Evolutionary conservation across 495 filamentous ascomycete genomes (phyloP), one percentile per base, ranked within the genome.

Genomic region (Extremus antarcticus): DNA sequence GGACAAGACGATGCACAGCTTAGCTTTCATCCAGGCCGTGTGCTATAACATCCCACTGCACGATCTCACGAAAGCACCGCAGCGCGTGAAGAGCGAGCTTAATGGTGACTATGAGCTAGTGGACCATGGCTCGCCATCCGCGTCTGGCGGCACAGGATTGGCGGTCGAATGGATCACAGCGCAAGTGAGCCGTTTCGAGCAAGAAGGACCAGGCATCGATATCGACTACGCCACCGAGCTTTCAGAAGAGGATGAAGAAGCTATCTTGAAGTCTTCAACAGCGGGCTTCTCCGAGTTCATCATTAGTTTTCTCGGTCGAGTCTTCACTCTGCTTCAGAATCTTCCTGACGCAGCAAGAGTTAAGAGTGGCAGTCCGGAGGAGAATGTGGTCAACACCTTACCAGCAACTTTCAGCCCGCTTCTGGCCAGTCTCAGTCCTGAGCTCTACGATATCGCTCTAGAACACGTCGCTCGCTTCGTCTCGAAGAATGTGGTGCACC

Each of bases 301-400:
- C 22, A 76, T 90, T 49, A 83, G 89, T 8, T 84, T 99, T 61
- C 73, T 97, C 10, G 94, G 91, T 16, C 87, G 90, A 59, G 87
- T 99, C 8, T 99, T 99, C 68, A 94, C 89, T 1, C 76, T 99
- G 9, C 66, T 99, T 25, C 90, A 97, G 65, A 99, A 99, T 60
- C 76, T 99, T 10, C 92, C 92, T 7, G 92, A 99, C 70, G 80
- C 88, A 8, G 82, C 87, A 45, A 77, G 89, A 39, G 80, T 95
- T 25, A 82, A 90, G 53, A 90, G 87, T 38, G 88, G 88, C 11
- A 92, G 90, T 1, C 91, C 92, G 1, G 92, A 99, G 69, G 92
- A 99, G 62, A 94, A 91, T 56, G 88, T 97, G 20, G 88, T 95
- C 67, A 99, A 97, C 68, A 95, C 90, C 0, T 73, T 99, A 41